phyloP scores from a whole-genome alignment of 169 alveolate species.

The Plasmodium coatneyi region DNA sequence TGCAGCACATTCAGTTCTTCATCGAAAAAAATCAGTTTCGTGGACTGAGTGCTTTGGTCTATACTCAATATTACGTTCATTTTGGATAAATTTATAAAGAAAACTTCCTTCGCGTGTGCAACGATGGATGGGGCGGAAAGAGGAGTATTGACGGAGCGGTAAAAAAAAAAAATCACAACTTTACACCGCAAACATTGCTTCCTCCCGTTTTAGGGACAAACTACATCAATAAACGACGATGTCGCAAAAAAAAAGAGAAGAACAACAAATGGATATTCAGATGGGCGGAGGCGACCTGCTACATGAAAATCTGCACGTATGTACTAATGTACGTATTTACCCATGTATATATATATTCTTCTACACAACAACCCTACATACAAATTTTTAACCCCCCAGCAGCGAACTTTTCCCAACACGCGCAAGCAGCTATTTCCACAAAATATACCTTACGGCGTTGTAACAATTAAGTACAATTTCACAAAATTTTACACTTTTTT shows the following conservation, averaged over 20 bases:
- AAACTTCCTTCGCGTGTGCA: not conserved
- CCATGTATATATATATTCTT: too few species aligned
- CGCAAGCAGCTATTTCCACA: not conserved
- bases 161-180: not conserved
- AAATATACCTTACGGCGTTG: not conserved
- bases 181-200: not conserved
- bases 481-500: not conserved
- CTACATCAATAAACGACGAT: not conserved
- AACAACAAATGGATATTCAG: not conserved
- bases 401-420: not conserved
- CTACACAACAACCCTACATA: not conserved
- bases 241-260: not conserved
- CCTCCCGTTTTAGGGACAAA: not conserved
- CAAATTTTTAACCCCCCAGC: not conserved
- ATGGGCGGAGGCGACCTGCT: not conserved
- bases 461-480: not conserved
- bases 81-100: not conserved
- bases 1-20: constrained; percentile 74
- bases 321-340: too few species aligned
- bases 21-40: constrained; percentile 86
- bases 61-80: constrained; percentile 82
- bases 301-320: not conserved
- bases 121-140: not conserved
- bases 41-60: constrained; percentile 92
- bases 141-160: not conserved